phyloP scores from a whole-genome alignment of 352 stramenopile genomes.

The Globisporangium abappressorium region DNA sequence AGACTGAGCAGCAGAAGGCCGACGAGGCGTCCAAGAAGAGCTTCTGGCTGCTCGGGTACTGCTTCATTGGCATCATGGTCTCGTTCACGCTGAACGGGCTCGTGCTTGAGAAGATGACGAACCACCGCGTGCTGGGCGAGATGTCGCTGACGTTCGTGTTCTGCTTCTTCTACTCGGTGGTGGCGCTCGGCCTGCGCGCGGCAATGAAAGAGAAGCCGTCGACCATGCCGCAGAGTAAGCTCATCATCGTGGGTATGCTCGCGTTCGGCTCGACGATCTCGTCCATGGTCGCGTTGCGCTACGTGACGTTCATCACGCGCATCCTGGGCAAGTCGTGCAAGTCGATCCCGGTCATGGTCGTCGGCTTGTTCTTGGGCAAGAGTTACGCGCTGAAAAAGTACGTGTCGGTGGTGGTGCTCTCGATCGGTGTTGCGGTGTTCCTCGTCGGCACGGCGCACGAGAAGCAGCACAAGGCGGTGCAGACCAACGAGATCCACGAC shows the following conservation, averaged over 20 bases:
- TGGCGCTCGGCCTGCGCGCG: constrained; percentile 56
- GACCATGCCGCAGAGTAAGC: constrained; percentile 67
- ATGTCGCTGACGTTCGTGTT: constrained; percentile 85
- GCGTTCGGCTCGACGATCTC: constrained; percentile 80
- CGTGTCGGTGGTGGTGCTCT: constrained; percentile 72
- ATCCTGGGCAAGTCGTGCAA: constrained; percentile 89
- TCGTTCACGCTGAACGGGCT: constrained; percentile 83
- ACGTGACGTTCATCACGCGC: constrained; percentile 84
- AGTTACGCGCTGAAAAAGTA: constrained; percentile 83
- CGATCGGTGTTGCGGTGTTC: constrained; percentile 71
- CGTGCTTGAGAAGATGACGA: constrained; percentile 83
- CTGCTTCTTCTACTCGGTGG: constrained; percentile 69
- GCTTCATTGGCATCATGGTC: constrained; percentile 80
- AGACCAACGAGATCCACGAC: constrained; percentile 46
- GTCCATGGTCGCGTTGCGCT: constrained; percentile 80
- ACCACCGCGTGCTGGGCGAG: constrained; percentile 73
- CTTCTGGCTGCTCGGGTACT: constrained; percentile 66
- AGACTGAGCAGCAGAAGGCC: constrained; percentile 1
- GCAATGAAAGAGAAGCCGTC: constrained; percentile 66
- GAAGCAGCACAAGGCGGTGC: constrained; percentile 46
- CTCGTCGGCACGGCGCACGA: constrained; percentile 69
- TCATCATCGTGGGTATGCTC: constrained; percentile 58
- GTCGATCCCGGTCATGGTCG: constrained; percentile 83
- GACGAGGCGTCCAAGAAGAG: constrained; percentile 33
- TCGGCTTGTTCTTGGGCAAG: constrained; percentile 73